Evolutionary conservation across 2,329 filamentous ascomycete species (phyloP).

Genomic region (Epichloe elymi): DNA sequence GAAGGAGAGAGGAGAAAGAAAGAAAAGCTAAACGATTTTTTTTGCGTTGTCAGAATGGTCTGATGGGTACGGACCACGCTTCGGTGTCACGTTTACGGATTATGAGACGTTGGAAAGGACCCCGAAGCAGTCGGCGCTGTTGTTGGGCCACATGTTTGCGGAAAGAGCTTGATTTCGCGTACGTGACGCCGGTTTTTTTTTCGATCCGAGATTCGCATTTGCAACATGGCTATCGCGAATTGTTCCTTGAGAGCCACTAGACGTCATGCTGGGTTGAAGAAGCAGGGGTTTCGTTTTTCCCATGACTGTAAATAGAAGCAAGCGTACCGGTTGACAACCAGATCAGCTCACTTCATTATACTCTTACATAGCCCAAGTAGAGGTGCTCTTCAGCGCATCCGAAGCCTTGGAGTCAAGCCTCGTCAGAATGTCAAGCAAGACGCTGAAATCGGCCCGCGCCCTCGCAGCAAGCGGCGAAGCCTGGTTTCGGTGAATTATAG

Average conservation of each 20-base stretch:
- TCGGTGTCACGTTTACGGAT: conserved; percentile 25
- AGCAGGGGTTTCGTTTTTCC: too few relatives aligned
- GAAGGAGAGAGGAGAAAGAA: neutral
- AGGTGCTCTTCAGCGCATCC: conserved; percentile 23
- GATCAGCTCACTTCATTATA: neutral
- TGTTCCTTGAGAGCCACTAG: too few relatives aligned
- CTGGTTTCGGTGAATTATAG: conserved; percentile 25
- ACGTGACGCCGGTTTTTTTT: too few relatives aligned
- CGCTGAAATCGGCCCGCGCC: conserved; percentile 24
- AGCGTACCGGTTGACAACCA: neutral
- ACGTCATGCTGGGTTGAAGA: too few relatives aligned
- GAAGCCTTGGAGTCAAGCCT: conserved; percentile 30
- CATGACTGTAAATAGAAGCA: neutral
- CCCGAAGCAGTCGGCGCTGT: conserved; percentile 22
- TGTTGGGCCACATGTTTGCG: conserved; percentile 15
- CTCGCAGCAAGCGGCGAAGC: conserved; percentile 23
- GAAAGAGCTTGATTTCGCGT: conserved; percentile 4
- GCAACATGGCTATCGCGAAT: too few relatives aligned
- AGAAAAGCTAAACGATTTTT: neutral
- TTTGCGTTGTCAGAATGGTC: conserved; percentile 17
- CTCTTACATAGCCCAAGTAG: conserved; percentile 7
- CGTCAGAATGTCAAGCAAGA: conserved; percentile 27
- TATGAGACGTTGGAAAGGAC: conserved; percentile 24
- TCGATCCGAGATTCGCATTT: too few relatives aligned
- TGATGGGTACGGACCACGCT: conserved; percentile 24